Base-by-base conservation (phyloP, 805 yeast genomes). In the Wickerhamomyces subpelliculosus region DNA sequence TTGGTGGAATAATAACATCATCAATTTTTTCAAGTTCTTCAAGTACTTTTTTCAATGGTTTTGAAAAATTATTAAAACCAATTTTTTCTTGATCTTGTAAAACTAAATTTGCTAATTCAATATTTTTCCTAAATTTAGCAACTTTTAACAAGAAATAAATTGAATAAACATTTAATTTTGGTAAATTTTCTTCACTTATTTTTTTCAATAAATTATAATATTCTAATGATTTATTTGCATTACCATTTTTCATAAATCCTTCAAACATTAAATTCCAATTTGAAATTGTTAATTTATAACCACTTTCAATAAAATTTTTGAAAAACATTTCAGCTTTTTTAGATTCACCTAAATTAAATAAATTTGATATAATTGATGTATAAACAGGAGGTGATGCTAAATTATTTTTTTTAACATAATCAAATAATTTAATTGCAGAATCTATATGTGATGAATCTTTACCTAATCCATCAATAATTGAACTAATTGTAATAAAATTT, bases 391-490 rank as follows among this genome's bases (percentile, higher is more conserved):
- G 47, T 4, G 70, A 58, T 26, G 59, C 55, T 51, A 60, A 47
- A 34, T 58, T 62, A 37, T 47, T 47, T 4, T 32, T 42, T 48
- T 61, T 57, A 60, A 75, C 62, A 36, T 57, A 52, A 13, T 68
- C 61, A 49, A 70, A 74, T 21, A 81, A 47, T 2, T 50, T 46
- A 32, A 80, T 61, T 1, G 84, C 84, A n/a, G 75, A 68, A 12
- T 59, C 64, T 10, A 70, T 49, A 38, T 76, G 68, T 27, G 62
- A 40, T n/a, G 69, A 65, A 36, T 68, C 65, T 47, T 66, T 66
- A 41, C 70, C 62, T 41, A 81, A 64, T 12, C 78, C 78, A 37
- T 69, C 72, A 40, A 81, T 62, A 26, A 83, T 60, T 10, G 77
- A 60, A 8, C 80, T 65, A 39, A 68, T 55, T 21, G 83, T 72